Conservation (phyloP, 345 rosid species). For the Cardamine chenopodiifolia region DNA sequence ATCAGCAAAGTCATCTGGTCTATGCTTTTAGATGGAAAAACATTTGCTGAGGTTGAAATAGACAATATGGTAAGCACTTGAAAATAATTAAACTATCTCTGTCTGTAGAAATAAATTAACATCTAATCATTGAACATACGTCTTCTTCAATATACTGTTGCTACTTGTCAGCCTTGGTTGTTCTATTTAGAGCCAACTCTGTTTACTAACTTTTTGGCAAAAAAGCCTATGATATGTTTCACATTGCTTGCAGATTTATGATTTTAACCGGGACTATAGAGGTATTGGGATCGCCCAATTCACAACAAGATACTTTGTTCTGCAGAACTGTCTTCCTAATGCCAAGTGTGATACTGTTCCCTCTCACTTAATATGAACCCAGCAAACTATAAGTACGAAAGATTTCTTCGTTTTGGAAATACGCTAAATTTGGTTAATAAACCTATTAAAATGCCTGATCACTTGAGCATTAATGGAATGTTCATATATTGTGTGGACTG, state of each 20-base stretch:
- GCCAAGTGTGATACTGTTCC: constrained; percentile 85
- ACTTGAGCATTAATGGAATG: not conserved
- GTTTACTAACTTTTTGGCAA: not conserved
- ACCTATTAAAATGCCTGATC: too few species aligned
- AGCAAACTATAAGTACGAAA: not conserved
- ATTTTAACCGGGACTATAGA: constrained; percentile 94
- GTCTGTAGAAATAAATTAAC: not conserved
- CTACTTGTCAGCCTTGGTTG: constrained; percentile 4
- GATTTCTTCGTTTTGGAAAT: not conserved
- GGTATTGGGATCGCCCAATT: constrained; percentile 88
- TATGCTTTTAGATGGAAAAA: constrained; percentile 95
- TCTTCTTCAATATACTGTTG: not conserved
- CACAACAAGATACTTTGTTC: constrained; percentile 81
- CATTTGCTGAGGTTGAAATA: constrained; percentile 97
- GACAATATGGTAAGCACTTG: constrained; percentile 81
- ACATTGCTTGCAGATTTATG: constrained; percentile 66
- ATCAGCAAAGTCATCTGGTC: constrained; percentile 89
- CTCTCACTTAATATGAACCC: not conserved
- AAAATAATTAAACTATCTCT: not conserved
- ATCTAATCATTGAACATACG: not conserved
- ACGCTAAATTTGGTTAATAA: not conserved
- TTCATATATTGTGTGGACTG: not conserved
- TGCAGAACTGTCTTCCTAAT: constrained; percentile 77
- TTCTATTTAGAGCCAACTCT: not conserved
- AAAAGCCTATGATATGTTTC: constrained; percentile 29